These are phyloP conservation scores for Aspergillus sclerotiicarbonarius DNA, from an alignment of 495 filamentous ascomycete species.

Conservation along the genomic window DNA sequence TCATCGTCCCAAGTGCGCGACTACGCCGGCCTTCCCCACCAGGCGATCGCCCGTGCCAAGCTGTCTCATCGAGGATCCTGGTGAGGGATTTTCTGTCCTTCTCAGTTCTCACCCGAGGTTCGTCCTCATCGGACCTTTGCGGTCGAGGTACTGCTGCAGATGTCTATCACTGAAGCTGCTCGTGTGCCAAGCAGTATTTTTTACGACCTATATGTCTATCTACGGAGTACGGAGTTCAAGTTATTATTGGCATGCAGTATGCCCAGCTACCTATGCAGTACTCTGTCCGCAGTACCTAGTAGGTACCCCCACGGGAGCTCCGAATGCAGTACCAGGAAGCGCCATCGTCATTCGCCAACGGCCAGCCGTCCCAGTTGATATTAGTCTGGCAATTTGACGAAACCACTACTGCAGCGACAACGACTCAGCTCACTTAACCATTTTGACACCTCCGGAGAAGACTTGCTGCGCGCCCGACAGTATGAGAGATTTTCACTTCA, in stretches of 20 bases:
- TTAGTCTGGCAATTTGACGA: background rate
- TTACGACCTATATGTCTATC: too few relatives aligned
- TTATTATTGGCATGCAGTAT: too few relatives aligned
- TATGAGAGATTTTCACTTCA: background rate
- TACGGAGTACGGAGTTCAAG: too few relatives aligned
- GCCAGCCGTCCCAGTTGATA: conserved; percentile 2
- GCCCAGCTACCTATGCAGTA: too few relatives aligned
- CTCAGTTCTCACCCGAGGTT: background rate
- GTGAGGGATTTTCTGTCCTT: conserved; percentile 30
- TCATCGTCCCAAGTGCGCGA: background rate
- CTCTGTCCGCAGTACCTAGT: too few relatives aligned
- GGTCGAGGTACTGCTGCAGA: background rate
- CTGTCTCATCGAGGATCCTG: conserved; percentile 32
- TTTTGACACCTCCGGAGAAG: background rate
- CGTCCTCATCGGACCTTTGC: background rate
- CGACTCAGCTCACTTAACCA: background rate
- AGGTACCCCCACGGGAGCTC: conserved; percentile 2
- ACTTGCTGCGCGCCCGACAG: background rate
- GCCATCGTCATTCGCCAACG: background rate
- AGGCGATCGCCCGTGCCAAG: conserved; percentile 31
- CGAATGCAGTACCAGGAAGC: background rate
- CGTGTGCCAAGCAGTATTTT: background rate
- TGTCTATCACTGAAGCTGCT: background rate
- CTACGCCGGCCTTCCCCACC: conserved; percentile 14
- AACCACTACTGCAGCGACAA: background rate